These are phyloP conservation scores for Gastroboletus turbinatus DNA, from an alignment of 1,284 basidiomycete genomes.

Conservation along the genomic window DNA sequence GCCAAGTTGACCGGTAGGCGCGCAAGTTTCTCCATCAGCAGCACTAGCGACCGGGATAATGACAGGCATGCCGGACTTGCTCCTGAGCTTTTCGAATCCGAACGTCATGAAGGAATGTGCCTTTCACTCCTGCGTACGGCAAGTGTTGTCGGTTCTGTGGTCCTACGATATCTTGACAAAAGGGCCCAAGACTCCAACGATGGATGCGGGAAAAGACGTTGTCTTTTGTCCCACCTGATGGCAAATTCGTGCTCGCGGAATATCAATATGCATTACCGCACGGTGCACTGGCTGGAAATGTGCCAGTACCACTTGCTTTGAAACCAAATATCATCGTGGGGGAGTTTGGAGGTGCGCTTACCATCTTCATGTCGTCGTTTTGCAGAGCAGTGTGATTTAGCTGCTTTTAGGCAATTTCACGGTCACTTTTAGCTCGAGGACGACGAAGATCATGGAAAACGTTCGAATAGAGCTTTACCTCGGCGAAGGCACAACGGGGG, in stretches of 20 bases:
- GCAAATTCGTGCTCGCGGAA: constrained; percentile 83
- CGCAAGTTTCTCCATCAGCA: neutral
- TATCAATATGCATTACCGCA: constrained; percentile 64
- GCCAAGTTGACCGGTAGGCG: constrained; percentile 72
- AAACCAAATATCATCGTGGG: constrained; percentile 61
- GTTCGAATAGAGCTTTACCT: constrained; percentile 71
- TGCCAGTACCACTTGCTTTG: constrained; percentile 65
- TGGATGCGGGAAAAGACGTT: constrained; percentile 81
- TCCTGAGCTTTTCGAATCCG: constrained; percentile 79
- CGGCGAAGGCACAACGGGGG: constrained; percentile 67
- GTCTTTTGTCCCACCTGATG: constrained; percentile 95
- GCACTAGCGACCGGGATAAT: neutral
- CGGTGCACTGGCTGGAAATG: constrained; percentile 32
- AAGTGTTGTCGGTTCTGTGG: constrained; percentile 28
- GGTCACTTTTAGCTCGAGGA: constrained; percentile 66
- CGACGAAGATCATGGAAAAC: constrained; percentile 67
- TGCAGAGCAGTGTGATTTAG: neutral
- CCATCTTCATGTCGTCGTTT: neutral
- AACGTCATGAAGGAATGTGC: constrained; percentile 75
- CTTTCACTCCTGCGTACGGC: constrained; percentile 92
- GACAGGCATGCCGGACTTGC: constrained; percentile 84
- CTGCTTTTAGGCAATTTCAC: constrained; percentile 65
- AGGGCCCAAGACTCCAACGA: constrained; percentile 59
- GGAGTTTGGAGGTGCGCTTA: constrained; percentile 58
- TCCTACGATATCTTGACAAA: constrained; percentile 8